A percentile compares a stretch with the other conserved stretches of the same genome.
Conservation (phyloP, 352 stramenopile genomes). For the Phytophthora europaea region DNA sequence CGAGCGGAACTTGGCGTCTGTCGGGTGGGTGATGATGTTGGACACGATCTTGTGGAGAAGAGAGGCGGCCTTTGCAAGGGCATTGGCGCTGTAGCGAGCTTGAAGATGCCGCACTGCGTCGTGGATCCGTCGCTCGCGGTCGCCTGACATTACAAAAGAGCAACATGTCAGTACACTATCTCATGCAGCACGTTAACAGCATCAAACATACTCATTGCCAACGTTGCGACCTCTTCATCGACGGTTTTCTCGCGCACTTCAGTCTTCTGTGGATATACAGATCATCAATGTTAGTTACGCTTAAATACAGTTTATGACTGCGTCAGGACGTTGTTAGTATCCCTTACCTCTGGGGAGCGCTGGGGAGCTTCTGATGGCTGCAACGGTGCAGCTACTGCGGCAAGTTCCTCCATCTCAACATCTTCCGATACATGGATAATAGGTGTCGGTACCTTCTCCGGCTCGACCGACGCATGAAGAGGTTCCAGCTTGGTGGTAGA, state of each 20-base stretch:
- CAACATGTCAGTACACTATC: not conserved
- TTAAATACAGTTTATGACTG: not conserved
- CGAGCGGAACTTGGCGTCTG: conserved; percentile 67
- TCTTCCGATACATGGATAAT: not conserved
- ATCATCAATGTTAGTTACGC: not conserved
- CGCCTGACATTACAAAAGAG: conserved; percentile 39
- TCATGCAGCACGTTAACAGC: not conserved
- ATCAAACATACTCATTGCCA: conserved; percentile 55
- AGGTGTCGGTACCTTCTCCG: not conserved
- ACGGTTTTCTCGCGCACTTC: conserved; percentile 12
- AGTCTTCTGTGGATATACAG: not conserved
- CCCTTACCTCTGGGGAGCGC: conserved; percentile 12
- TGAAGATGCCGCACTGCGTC: conserved; percentile 52
- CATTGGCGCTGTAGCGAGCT: conserved; percentile 39
- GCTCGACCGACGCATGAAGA: not conserved
- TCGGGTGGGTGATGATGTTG: conserved; percentile 75
- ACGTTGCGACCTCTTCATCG: conserved; percentile 41
- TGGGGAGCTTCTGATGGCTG: conserved; percentile 4
- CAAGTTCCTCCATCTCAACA: conserved; percentile 24
- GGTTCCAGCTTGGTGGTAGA: not conserved
- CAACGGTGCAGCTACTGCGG: not conserved
- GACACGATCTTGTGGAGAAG: conserved; percentile 78
- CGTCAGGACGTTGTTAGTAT: not conserved
- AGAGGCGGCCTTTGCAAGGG: conserved; percentile 44
- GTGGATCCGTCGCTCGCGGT: conserved; percentile 67